Evolutionary conservation across 2,329 filamentous ascomycete genomes (phyloP).

Genomic region (Fusarium sp.): DNA sequence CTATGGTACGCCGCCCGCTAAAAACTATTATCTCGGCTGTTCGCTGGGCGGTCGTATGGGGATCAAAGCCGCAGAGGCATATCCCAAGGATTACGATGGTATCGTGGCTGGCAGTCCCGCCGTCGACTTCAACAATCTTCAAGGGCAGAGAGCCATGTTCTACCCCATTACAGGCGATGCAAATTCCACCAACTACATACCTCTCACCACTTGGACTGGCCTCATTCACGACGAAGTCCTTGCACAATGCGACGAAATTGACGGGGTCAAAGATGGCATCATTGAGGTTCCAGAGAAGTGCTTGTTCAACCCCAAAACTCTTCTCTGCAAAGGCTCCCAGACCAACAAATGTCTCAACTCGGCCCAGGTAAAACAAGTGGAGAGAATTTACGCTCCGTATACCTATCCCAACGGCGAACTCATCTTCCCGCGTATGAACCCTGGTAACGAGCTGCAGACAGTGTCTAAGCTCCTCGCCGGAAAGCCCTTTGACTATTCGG

Average conservation of each 20-base stretch:
- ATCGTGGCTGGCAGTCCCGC: constrained; percentile 61
- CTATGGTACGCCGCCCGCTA: constrained; percentile 56
- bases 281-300: constrained; percentile 62
- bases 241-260: constrained; percentile 63
- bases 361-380: constrained; percentile 5
- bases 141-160: constrained; percentile 28
- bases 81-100: constrained; percentile 68
- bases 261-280: constrained; percentile 64
- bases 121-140: constrained; percentile 59
- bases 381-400: constrained; percentile 25
- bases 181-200: constrained; percentile 8
- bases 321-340: constrained; percentile 51
- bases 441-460: constrained; percentile 19
- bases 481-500: constrained; percentile 20
- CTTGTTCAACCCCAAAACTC: constrained; percentile 56
- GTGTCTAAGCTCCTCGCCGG: constrained; percentile 26
- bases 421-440: constrained; percentile 33
- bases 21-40: constrained; percentile 69
- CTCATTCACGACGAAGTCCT: constrained; percentile 59
- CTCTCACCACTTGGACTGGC: background rate
- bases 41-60: constrained; percentile 71
- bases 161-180: constrained; percentile 18
- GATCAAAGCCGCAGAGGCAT: constrained; percentile 64
- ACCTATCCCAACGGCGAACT: constrained; percentile 20
- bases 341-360: constrained; percentile 9